Evolutionary conservation across 345 rosid genomes (phyloP).

Genomic region (Salix dunnii): DNA sequence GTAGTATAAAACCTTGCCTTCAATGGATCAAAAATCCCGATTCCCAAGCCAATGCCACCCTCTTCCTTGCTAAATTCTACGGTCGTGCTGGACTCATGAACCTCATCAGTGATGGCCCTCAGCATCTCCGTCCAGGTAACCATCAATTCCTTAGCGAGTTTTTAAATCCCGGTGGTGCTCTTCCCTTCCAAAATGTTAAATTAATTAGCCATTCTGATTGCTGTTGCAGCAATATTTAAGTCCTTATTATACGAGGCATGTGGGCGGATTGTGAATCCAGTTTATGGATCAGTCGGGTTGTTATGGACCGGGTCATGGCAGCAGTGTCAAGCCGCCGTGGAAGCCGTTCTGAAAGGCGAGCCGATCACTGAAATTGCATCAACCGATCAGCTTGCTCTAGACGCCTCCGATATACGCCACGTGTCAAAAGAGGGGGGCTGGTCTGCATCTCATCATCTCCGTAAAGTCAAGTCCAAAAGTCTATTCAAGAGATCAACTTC

Average conservation of each 20-base stretch:
- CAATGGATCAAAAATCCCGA: constrained; percentile 14
- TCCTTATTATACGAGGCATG: constrained; percentile 44
- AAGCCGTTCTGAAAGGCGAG: constrained; percentile 27
- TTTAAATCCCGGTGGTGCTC: too few species aligned
- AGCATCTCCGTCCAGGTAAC: constrained; percentile 17
- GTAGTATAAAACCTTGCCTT: constrained; percentile 19
- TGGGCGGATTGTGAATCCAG: constrained; percentile 42
- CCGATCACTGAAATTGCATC: constrained; percentile 21
- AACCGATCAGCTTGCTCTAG: not conserved
- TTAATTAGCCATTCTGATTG: too few species aligned
- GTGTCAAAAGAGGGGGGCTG: constrained; percentile 19
- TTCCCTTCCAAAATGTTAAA: too few species aligned
- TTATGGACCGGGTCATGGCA: constrained; percentile 38
- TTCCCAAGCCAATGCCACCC: constrained; percentile 21
- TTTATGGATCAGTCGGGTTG: constrained; percentile 42
- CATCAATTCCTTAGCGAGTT: not conserved
- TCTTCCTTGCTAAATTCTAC: constrained; percentile 21
- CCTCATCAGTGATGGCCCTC: constrained; percentile 18
- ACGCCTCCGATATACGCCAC: constrained; percentile 38
- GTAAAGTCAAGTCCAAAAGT: constrained; percentile 20
- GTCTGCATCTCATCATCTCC: constrained; percentile 14
- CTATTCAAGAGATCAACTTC: constrained; percentile 27
- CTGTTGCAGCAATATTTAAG: constrained; percentile 31
- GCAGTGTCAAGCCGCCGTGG: constrained; percentile 39
- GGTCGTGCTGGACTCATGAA: constrained; percentile 19